phyloP scores from a whole-genome alignment of 2,329 filamentous ascomycete genomes.

The Coniochaeta sp. region DNA sequence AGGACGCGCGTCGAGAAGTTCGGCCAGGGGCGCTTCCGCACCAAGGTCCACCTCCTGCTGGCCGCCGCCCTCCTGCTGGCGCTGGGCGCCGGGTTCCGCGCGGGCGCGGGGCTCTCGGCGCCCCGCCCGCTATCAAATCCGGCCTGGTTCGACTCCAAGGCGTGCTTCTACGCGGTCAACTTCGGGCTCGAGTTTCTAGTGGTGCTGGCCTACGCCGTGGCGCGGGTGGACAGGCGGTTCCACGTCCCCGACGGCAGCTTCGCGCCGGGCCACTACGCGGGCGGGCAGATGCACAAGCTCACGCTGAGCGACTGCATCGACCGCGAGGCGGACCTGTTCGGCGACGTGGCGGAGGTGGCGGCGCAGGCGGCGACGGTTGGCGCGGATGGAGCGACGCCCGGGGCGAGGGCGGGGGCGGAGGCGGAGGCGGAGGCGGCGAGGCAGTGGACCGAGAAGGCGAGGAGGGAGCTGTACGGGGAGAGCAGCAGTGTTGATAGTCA shows the following conservation, averaged over 20 bases:
- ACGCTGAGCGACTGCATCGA: neutral
- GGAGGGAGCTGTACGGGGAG: conserved; percentile 1
- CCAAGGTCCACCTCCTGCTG: conserved; percentile 60
- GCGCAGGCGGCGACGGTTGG: neutral
- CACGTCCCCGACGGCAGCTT: conserved; percentile 64
- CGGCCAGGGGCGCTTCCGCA: conserved; percentile 57
- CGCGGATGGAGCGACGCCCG: conserved; percentile 1
- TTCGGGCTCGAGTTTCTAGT: conserved; percentile 68
- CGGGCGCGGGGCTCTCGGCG: conserved; percentile 49
- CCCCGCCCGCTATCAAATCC: conserved; percentile 43
- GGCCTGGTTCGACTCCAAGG: conserved; percentile 64
- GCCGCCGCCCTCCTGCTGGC: conserved; percentile 52
- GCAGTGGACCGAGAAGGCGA: conserved; percentile 4
- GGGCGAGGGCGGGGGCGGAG: neutral
- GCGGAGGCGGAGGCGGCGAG: neutral
- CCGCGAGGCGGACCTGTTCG: neutral
- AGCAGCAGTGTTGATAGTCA: neutral
- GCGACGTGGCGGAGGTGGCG: neutral
- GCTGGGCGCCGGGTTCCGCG: conserved; percentile 63
- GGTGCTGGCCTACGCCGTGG: conserved; percentile 57
- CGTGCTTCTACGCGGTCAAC: conserved; percentile 74
- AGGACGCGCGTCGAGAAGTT: conserved; percentile 45
- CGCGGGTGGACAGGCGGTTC: conserved; percentile 69
- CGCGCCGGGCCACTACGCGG: conserved; percentile 43
- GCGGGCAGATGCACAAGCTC: conserved; percentile 1